A percentile compares a stretch with the other conserved stretches of the same genome.
phyloP scores from a whole-genome alignment of 2,329 filamentous ascomycete genomes.

The Alternaria sp. region DNA sequence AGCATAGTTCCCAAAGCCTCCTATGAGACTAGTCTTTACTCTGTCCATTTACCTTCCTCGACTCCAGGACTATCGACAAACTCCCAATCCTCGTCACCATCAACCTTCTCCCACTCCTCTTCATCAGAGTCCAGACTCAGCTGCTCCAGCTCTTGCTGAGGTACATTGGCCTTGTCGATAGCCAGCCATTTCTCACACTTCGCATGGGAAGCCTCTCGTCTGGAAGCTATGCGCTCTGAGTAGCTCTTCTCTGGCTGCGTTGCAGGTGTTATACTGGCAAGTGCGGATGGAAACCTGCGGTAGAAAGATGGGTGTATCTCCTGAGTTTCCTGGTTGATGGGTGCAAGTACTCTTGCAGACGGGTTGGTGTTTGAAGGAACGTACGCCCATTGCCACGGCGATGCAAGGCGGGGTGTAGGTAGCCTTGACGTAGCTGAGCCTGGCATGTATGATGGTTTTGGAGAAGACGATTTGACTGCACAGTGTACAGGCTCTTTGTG shows the following conservation, averaged over 20 bases:
- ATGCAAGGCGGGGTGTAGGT: too few species aligned
- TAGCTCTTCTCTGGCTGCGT: too few species aligned
- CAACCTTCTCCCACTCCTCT: neutral
- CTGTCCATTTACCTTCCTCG: neutral
- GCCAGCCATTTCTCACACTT: neutral
- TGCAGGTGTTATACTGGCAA: too few species aligned
- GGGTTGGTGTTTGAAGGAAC: neutral
- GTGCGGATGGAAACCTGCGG: neutral
- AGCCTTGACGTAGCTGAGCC: neutral
- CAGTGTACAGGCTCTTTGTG: neutral
- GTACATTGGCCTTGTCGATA: neutral
- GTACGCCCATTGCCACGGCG: neutral
- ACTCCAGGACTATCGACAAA: neutral
- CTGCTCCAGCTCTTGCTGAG: neutral
- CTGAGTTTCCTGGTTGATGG: neutral
- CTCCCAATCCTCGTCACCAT: neutral
- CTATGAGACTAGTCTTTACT: neutral
- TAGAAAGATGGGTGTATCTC: neutral
- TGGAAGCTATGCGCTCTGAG: too few species aligned
- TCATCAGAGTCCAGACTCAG: neutral
- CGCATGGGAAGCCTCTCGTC: neutral
- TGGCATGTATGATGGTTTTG: too few species aligned
- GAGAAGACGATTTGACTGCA: neutral
- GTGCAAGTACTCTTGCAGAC: neutral
- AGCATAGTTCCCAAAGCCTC: neutral